Conservation (phyloP, 257 asterid genomes). For the Scutellaria minor region DNA sequence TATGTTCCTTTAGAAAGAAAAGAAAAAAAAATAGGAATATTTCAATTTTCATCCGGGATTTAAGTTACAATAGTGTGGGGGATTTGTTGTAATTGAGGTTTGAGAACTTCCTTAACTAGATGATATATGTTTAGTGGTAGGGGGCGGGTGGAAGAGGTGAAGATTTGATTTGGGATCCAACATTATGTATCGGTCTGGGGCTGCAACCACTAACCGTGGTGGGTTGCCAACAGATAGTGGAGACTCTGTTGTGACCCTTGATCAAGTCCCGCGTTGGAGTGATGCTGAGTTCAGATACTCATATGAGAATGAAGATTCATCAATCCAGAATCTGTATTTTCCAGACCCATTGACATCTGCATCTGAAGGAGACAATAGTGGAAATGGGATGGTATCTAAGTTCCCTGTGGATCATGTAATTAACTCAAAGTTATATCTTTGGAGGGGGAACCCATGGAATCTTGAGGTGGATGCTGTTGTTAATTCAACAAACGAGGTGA, state of each 20-base stretch:
- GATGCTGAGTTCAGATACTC: conserved; percentile 72
- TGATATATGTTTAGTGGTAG: conserved; percentile 32
- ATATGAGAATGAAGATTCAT: conserved; percentile 69
- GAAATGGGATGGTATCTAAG: conserved; percentile 68
- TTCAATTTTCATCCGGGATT: neutral
- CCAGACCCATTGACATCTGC: conserved; percentile 77
- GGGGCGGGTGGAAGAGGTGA: conserved; percentile 35
- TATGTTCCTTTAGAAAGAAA: neutral
- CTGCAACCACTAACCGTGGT: conserved; percentile 66
- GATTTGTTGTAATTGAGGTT: conserved; percentile 26
- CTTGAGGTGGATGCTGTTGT: conserved; percentile 97
- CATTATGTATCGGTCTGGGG: conserved; percentile 62
- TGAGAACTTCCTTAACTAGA: conserved; percentile 30
- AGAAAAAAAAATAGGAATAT: neutral
- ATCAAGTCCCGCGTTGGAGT: conserved; percentile 86
- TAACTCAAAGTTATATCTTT: conserved; percentile 81
- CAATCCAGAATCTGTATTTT: conserved; percentile 57
- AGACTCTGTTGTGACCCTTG: conserved; percentile 76
- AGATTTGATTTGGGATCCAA: conserved; percentile 39
- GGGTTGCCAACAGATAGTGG: conserved; percentile 75
- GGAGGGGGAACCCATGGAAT: conserved; percentile 98
- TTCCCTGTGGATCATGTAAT: conserved; percentile 81
- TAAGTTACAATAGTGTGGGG: conserved; percentile 6
- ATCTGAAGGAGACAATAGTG: conserved; percentile 66
- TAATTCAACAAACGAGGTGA: conserved; percentile 89